Conservation (phyloP, 2,329 filamentous ascomycete genomes). For the Cladophialophora immunda region DNA sequence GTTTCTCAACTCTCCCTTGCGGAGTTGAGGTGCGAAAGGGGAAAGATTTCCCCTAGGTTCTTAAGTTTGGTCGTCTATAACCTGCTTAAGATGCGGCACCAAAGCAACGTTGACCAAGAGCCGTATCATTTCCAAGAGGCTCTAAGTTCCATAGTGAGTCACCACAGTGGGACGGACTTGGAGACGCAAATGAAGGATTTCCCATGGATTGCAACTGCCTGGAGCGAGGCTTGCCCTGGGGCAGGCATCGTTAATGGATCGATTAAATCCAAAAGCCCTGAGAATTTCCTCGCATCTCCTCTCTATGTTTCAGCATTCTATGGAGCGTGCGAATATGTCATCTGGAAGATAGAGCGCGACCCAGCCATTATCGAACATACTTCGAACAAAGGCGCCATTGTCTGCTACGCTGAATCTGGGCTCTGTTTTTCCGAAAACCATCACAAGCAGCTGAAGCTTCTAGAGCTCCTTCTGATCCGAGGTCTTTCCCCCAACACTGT, state of each 20-base stretch:
- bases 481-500: neutral
- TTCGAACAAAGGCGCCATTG: neutral
- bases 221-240: too few species aligned
- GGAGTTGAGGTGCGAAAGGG: neutral
- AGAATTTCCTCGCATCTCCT: neutral
- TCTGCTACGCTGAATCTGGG: neutral
- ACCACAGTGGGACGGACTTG: neutral
- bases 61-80: neutral
- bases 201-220: too few species aligned
- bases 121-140: neutral
- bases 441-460: neutral
- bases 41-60: neutral
- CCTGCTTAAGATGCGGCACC: neutral
- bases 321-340: neutral
- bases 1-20: neutral
- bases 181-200: too few species aligned
- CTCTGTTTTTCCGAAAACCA: fast-evolving
- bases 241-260: too few species aligned
- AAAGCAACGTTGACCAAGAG: neutral
- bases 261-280: too few species aligned
- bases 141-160: neutral
- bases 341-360: slow-evolving; percentile 4
- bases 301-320: neutral
- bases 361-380: neutral
- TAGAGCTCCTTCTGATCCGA: neutral